Conservation (phyloP, 495 filamentous ascomycete species). For the Tuber melanosporum region DNA sequence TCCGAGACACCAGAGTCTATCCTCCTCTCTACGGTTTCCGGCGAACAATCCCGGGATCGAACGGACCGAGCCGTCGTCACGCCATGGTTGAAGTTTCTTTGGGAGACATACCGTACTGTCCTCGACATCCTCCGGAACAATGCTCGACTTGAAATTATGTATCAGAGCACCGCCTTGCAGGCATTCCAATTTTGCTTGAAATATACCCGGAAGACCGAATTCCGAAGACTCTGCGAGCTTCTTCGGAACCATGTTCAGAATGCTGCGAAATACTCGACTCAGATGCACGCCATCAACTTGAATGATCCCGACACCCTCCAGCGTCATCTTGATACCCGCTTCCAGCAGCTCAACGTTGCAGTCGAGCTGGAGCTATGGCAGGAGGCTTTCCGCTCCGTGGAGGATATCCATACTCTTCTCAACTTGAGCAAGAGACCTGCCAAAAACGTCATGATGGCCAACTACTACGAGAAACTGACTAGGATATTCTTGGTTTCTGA, state of each 20-base stretch:
- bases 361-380: conserved; percentile 98
- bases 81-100: conserved; percentile 98
- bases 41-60: conserved; percentile 91
- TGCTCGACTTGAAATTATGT: conserved; percentile 92
- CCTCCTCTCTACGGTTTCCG: conserved; percentile 92
- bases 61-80: conserved; percentile 97
- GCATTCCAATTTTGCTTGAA: conserved; percentile 98
- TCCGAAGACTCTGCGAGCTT: conserved; percentile 94
- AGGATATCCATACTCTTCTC: conserved; percentile 97
- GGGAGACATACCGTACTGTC: conserved; percentile 99
- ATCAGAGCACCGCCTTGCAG: conserved; percentile 94
- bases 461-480: conserved; percentile 99
- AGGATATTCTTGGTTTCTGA: conserved; percentile 97
- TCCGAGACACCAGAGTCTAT: conserved; percentile 97
- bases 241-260: conserved; percentile 98
- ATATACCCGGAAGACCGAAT: conserved; percentile 97
- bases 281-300: conserved; percentile 99
- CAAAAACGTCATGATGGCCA: conserved; percentile 99
- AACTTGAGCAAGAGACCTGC: conserved; percentile 97
- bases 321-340: conserved; percentile 92
- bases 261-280: conserved; percentile 95
- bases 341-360: conserved; percentile 96
- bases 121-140: conserved; percentile 98
- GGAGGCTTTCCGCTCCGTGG: conserved; percentile 96
- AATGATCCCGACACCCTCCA: conserved; percentile 96